Evolutionary conservation across 179 eudicot species (phyloP).

Genomic region (Pouteria campechiana): DNA sequence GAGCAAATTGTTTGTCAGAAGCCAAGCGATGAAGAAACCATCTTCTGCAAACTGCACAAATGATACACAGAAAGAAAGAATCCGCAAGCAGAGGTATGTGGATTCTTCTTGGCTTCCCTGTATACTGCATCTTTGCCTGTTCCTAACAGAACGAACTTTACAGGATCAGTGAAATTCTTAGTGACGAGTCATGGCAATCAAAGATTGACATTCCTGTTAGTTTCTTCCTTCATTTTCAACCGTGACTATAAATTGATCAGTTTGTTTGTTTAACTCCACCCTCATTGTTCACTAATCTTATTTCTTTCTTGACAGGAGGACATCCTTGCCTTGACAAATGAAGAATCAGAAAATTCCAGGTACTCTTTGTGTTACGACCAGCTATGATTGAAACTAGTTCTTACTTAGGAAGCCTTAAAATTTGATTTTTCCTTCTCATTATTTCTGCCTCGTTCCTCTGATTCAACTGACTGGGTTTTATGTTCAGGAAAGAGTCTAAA

Average conservation of each 20-base stretch:
- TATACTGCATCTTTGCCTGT: background rate
- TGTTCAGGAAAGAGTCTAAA: constrained; percentile 52
- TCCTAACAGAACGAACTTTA: constrained; percentile 2
- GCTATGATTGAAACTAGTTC: constrained; percentile 7
- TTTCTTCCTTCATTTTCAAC: constrained; percentile 5
- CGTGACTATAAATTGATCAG: background rate
- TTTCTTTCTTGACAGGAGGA: constrained; percentile 32
- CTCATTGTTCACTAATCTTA: background rate
- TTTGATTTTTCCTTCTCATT: constrained; percentile 4
- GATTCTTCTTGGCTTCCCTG: too few species aligned
- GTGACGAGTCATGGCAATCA: constrained; percentile 51
- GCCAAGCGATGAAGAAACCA: constrained; percentile 50
- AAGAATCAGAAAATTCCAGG: constrained; percentile 28
- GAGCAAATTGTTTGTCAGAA: constrained; percentile 83
- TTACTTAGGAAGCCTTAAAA: constrained; percentile 3
- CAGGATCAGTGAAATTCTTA: constrained; percentile 81
- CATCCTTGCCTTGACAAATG: constrained; percentile 20
- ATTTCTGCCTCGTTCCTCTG: too few species aligned
- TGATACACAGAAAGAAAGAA: constrained; percentile 49
- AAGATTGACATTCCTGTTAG: constrained; percentile 44
- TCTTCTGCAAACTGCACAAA: constrained; percentile 35
- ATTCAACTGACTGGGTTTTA: too few species aligned
- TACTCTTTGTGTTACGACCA: constrained; percentile 11
- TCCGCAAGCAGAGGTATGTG: constrained; percentile 72
- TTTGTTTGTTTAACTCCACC: too few species aligned